phyloP scores from a whole-genome alignment of 1,284 basidiomycete species.

The Ustilago esculenta region DNA sequence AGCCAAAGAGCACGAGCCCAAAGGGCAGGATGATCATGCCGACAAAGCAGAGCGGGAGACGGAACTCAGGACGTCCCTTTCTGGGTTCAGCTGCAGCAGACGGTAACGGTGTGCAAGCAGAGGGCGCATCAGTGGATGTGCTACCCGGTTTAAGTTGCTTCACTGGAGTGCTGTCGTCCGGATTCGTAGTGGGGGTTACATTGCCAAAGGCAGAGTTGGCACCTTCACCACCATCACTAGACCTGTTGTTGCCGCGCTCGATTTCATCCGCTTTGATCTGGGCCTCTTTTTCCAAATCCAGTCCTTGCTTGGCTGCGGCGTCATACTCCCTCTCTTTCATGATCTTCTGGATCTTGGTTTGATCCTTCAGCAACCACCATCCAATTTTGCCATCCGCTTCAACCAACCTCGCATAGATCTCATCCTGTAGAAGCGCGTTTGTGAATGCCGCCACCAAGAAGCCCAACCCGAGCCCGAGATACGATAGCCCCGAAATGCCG shows the following conservation, averaged over 20 bases:
- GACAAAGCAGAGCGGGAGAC: slow-evolving; percentile 68
- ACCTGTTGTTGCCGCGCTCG: too few species aligned
- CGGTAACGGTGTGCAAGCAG: too few species aligned
- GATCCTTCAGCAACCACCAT: slow-evolving; percentile 35
- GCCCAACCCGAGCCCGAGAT: slow-evolving; percentile 69
- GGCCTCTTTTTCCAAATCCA: slow-evolving; percentile 4
- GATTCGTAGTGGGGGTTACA: slow-evolving; percentile 13
- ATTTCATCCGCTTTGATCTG: not conserved
- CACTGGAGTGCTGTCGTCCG: not conserved
- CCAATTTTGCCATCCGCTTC: slow-evolving; percentile 45
- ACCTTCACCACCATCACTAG: not conserved
- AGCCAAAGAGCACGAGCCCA: slow-evolving; percentile 68
- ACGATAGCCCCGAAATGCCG: slow-evolving; percentile 67
- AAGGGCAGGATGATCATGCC: slow-evolving; percentile 70
- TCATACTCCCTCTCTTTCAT: slow-evolving; percentile 5
- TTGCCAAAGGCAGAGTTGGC: slow-evolving; percentile 15
- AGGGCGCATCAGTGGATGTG: too few species aligned
- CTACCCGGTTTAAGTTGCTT: not conserved
- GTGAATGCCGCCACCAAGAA: slow-evolving; percentile 67
- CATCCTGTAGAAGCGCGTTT: slow-evolving; percentile 68
- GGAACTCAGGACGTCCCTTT: slow-evolving; percentile 55
- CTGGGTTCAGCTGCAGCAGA: slow-evolving; percentile 5
- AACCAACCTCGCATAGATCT: slow-evolving; percentile 67
- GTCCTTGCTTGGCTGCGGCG: not conserved
- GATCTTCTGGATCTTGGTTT: slow-evolving; percentile 11